Conservation (phyloP, 2,329 filamentous ascomycete species). For the Penicillium paneum region DNA sequence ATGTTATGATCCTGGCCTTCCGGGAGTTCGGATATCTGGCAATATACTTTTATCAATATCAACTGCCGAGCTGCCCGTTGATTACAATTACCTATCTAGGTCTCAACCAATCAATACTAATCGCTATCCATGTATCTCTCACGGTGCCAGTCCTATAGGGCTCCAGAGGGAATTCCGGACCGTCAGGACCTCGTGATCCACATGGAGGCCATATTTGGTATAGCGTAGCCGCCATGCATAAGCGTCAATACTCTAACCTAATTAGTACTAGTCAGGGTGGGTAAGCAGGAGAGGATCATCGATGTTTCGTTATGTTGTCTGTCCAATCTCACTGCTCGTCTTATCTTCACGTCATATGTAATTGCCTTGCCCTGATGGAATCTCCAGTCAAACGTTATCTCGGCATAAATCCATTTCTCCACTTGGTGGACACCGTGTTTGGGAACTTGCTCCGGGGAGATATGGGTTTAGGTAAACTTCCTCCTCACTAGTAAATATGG, state of each 20-base stretch:
- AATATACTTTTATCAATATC: neutral
- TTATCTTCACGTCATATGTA: neutral
- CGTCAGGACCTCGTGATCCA: neutral
- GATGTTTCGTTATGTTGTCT: neutral
- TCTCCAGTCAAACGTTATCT: neutral
- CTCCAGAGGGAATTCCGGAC: neutral
- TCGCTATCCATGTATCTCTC: neutral
- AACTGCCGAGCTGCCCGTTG: neutral
- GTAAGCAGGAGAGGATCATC: slow-evolving; percentile 2
- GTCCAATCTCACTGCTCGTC: neutral
- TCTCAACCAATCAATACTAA: neutral
- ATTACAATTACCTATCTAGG: neutral
- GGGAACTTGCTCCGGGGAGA: neutral
- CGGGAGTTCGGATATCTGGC: neutral
- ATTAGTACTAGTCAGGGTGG: neutral
- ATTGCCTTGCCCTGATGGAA: neutral
- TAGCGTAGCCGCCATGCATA: slow-evolving; percentile 14
- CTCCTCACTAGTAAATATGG: neutral
- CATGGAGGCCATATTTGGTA: neutral
- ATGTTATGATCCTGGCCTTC: neutral
- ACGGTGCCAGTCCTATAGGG: neutral
- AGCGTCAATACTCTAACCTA: neutral
- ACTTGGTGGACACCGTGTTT: neutral
- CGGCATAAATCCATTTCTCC: neutral
- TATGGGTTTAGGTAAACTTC: neutral